A percentile compares a stretch with the other conserved stretches of the same genome.
Conservation (phyloP, 1,284 basidiomycete genomes). For the Entoloma clypeatum region DNA sequence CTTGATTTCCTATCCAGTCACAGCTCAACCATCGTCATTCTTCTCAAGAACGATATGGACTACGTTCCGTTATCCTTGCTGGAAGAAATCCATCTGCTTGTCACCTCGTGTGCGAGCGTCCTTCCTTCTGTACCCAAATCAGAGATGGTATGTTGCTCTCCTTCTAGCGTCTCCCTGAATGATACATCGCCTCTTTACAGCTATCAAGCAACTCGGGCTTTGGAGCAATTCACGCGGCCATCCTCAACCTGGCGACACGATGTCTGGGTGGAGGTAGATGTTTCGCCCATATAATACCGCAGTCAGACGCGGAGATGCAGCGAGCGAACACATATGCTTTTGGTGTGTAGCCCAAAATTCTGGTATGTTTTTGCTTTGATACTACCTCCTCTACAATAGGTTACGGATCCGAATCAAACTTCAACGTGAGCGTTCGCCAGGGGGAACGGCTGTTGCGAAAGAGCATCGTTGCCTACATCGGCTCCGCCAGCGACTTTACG, state of each 20-base stretch:
- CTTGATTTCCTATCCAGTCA: conserved; percentile 76
- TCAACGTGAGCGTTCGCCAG: conserved; percentile 49
- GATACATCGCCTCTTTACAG: conserved; percentile 30
- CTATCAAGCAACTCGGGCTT: conserved; percentile 67
- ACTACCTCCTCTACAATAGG: conserved; percentile 33
- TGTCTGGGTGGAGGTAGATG: conserved; percentile 67
- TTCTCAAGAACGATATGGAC: conserved; percentile 70
- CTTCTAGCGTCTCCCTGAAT: background rate
- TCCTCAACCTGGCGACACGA: conserved; percentile 73
- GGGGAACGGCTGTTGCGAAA: conserved; percentile 56
- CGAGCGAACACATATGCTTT: conserved; percentile 52
- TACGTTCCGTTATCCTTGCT: conserved; percentile 63
- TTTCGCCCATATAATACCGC: conserved; percentile 58
- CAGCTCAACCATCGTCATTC: conserved; percentile 73
- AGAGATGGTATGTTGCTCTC: conserved; percentile 60
- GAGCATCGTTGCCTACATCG: conserved; percentile 62
- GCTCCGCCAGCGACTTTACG: conserved; percentile 65
- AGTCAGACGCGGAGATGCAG: conserved; percentile 66
- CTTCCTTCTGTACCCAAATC: conserved; percentile 68
- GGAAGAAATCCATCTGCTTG: conserved; percentile 74
- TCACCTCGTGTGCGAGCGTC: conserved; percentile 64
- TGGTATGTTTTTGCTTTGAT: conserved; percentile 11
- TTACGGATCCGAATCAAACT: conserved; percentile 49
- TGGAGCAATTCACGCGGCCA: conserved; percentile 79
- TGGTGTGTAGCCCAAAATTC: conserved; percentile 37